Evolutionary conservation across 768 basidiomycete genomes (phyloP), one percentile per base, ranked within the genome.

Genomic region (Tulasnella sp.): DNA sequence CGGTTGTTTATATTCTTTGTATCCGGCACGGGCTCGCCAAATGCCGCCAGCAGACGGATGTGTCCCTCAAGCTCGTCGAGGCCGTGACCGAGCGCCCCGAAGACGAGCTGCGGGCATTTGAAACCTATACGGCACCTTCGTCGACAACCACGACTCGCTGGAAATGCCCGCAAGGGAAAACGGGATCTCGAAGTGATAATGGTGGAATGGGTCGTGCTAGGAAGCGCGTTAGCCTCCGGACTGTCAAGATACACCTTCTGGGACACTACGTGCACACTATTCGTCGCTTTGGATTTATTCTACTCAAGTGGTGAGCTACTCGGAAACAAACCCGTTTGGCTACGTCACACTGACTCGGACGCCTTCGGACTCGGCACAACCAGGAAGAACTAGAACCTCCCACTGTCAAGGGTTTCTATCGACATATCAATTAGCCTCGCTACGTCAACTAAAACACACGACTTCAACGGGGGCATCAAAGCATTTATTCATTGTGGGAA

Each of bases 11-110:
- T 64, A 22, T 38, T 1, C 22, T 73, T 12, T 38, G 29, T 37
- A 12, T 72, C n/a, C 77, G 69, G 68, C 77, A 78, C 25, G 68
- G 25, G 3, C 42, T 78, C 1, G 77, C 77, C 15, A 78, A 78
- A 70, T 39, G 78, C 29, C 67, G 52, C 7, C 25, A 78, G 22
- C 77, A 78, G 49, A 72, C 77, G 14, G 69, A 71, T 8, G 49
- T 19, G 9, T 71, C 77, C 2, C 29, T 78, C 17, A 42, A 22
- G 19, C 38, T 49, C 8, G 31, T 76, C 7, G 40, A 78, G 15
- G n/a, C 19, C 1, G 17, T 37, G 14, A 78, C 76, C 12, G 31
- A 29, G 14, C 14, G 31, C 19, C 45, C 72, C 36, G 76, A 68
- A 7, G 19, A 45, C 39, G 45, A 31, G n/a, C 7, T 77, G 1